Base-by-base conservation (phyloP, 768 basidiomycete genomes). In the Clitopilus hobsonii region DNA sequence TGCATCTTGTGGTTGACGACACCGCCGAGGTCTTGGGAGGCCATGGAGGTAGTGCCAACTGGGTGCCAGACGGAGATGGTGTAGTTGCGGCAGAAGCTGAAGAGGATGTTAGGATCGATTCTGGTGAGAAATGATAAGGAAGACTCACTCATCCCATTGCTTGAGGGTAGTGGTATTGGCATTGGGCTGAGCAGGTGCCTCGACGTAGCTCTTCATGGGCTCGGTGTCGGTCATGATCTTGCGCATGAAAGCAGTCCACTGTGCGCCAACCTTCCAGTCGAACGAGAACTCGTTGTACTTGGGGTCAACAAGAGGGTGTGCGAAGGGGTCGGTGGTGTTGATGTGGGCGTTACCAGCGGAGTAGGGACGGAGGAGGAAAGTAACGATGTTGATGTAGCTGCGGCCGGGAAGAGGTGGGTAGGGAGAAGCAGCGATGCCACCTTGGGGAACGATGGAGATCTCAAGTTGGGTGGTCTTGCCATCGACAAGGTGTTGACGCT, bases 1-100 rank as follows among this genome's bases (percentile, higher is more conserved):
- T 59, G 58, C 55, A 69, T 56, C n/a, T 60, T 51, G 26, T 54
- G 52, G 45, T 63, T 60, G 23, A 69, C 67, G 14, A 69, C 68
- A 36, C 68, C 67, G 14, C 82, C 61, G 24, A 53, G 54, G 24
- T 61, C 58, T 16, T 58, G 60, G 5, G 63, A 58, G 27, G 57
- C 55, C 61, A 68, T 62, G 32, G 61, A 56, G 18, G 61, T 67
- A 4, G 73, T 72, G 20, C 69, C 71, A 41, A 74, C 63, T 4
- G 71, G 72, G 55, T 75, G 74, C 54, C 56, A 59, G 23, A 59
- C 58, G 36, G 60, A 56, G 38, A 59, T 47, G 1, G 56, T 48
- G 50, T 51, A 56, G 49, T 60, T 56, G 54, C 53, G 58, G 52
- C 56, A 56, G 57, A 61, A 60, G 28, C 59, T 56, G 53, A 49